Evolutionary conservation across 1,284 basidiomycete genomes (phyloP), one percentile per base, ranked within the genome.

Genomic region (Moesziomyces sp.): DNA sequence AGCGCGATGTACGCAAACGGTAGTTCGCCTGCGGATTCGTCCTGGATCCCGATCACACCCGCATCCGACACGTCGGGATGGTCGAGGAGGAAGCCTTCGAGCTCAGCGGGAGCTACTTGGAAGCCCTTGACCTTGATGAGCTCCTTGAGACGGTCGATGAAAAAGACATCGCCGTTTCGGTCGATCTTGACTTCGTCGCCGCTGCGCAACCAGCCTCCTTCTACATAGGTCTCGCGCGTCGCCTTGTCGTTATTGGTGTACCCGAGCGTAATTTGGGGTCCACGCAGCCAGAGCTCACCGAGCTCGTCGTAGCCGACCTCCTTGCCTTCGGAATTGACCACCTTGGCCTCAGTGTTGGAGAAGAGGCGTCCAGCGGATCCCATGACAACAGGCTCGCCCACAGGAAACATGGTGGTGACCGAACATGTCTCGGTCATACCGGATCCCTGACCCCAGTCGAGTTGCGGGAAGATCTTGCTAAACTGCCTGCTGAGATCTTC

Each of bases 21-120:
- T 5, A 92, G 59, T 57, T 94, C 92, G 40, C 92, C 92, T 50
- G 88, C 90, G 73, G 90, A 91, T 16, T 93, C 91, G 78, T 94
- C 91, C 0, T 88, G 88, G 3, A 93, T 83, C 3, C 91, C 89
- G 7, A 94, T 90, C 13, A 94, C 91, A 74, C 91, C 92, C 1
- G 86, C 87, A 61, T 93, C 90, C 1, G 86, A 58, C 0, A 93
- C 89, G 73, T 91, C 90, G 0, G 87, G 85, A 72, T 92, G 91
- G 83, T 89, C 78, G 64, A 94, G 86, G 30, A 94, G 85, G 82
- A 91, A 91, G 0, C 91, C 91, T 77, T 92, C 91, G 1, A 92
- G 85, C 76, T 92, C 90, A 6, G 73, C 76, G 0, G 76, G 78
- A 9, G 78, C 73, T 0, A 79, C 78, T 58, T 79, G 78, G 57